Base-by-base conservation (phyloP, 768 basidiomycete genomes). In the Steccherinum ochraceum region DNA sequence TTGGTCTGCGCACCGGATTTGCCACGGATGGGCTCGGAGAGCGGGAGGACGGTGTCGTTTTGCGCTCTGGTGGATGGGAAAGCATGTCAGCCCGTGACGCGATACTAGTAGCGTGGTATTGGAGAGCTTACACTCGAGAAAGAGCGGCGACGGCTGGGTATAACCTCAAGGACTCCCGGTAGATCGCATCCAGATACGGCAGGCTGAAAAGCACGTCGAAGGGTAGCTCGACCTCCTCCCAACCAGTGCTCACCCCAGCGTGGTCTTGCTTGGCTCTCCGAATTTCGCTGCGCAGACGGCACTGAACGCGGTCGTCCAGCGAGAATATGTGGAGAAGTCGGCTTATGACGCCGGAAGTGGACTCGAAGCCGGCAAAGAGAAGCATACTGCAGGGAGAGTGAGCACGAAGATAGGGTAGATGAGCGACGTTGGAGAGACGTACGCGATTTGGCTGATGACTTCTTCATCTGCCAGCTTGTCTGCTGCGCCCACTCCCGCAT, bases 171-270 rank as follows among this genome's bases (percentile, higher is more conserved):
- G 53, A 41, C 23, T 54, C 53, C 24, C 49, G 24, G 25, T 39
- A 51, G 11, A 54, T 40, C 5, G 53, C 53, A 25, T 54, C 53
- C 10, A 54, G 49, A 12, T 40, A 51, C 5, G 53, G 53, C 2
- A 54, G 53, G 4, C 43, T 42, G 21, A 54, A 45, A 5, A 54
- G 49, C 24, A 40, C 20, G 45, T 54, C 53, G 40, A 50, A 51
- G 12, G 54, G 40, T 18, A 56, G 39, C 5, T 58, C 59, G 11
- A 62, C 59, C n/a, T 61, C 56, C n/a, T n/a, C n/a, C n/a, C n/a
- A n/a, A n/a, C n/a, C n/a, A n/a, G n/a, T n/a, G 23, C 52, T 46
- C 30, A 46, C 48, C 3, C 47, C 50, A 11, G 35, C 35, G n/a
- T n/a, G 35, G 13, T 49, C 51, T 12, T 35, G 27, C 16, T 25